Evolutionary conservation across 2,329 filamentous ascomycete species (phyloP), one percentile per base, ranked within the genome.

Genomic region (Clonostachys solani): DNA sequence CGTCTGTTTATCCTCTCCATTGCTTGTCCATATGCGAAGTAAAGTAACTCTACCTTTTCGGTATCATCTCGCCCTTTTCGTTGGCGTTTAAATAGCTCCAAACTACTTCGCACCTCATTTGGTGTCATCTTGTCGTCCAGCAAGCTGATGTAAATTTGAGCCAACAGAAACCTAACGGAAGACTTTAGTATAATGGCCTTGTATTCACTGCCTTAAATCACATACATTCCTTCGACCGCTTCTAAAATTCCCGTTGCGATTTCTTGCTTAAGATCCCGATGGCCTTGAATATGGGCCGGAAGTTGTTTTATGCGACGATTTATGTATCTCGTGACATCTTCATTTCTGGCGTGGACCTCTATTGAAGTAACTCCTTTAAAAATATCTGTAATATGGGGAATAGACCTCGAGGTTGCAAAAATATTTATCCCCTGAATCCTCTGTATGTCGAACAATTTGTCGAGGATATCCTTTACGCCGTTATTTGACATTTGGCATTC

Each of bases 1-100:
- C 78, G 72, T 0, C 49, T 45, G 4, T 64, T 38, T 10, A 78
- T 73, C 15, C 72, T 56, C 2, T 63, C 33, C 56, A 78, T 69
- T 0, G 67, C 65, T 0, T 66, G 48, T 0, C 62, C 44, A 40
- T 80, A 80, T 0, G 68, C 64, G 10, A 56, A 59, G n/a, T 50
- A 45, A 51, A 3, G 62, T 64, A n/a, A n/a, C n/a, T n/a, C n/a
- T n/a, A n/a, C n/a, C n/a, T n/a, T n/a, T n/a, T n/a, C n/a, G n/a
- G n/a, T n/a, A n/a, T n/a, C n/a, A n/a, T n/a, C n/a, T n/a, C n/a
- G n/a, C n/a, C n/a, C n/a, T n/a, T n/a, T n/a, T n/a, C n/a, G n/a
- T n/a, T n/a, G n/a, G n/a, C n/a, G n/a, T n/a, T n/a, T n/a, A n/a
- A n/a, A n/a, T n/a, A n/a, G n/a, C n/a, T n/a, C n/a, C n/a, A n/a